A percentile compares a stretch with the other conserved stretches of the same genome.
These are phyloP conservation scores for Plenodomus tracheiphilus DNA, from an alignment of 2,329 filamentous ascomycete genomes.

Conservation along the genomic window DNA sequence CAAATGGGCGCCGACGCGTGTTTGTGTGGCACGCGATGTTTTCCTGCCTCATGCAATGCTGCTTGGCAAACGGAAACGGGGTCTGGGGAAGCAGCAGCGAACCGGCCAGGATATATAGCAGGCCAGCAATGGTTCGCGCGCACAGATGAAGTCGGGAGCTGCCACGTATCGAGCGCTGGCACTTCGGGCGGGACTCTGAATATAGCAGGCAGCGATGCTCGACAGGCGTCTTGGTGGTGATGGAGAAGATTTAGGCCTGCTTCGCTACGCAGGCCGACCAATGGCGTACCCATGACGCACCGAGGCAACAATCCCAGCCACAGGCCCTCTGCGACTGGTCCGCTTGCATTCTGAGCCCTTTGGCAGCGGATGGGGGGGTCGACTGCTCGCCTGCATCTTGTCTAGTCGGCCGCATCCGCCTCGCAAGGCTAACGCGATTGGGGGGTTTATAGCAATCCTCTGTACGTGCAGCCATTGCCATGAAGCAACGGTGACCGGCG, in stretches of 20 bases:
- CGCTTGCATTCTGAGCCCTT: neutral
- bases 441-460: neutral
- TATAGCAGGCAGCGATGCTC: constrained; percentile 18
- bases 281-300: constrained; percentile 22
- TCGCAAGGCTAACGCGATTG: constrained; percentile 22
- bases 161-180: constrained; percentile 21
- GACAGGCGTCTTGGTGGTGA: constrained; percentile 18
- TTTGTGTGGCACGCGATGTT: constrained; percentile 18
- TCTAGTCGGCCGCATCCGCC: neutral
- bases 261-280: constrained; percentile 14
- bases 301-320: constrained; percentile 17
- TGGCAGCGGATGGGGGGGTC: neutral
- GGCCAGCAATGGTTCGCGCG: constrained; percentile 5
- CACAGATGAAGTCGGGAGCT: constrained; percentile 14
- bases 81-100: constrained; percentile 3
- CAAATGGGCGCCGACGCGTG: constrained; percentile 3
- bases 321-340: constrained; percentile 13
- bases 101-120: constrained; percentile 1
- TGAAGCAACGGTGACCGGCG: neutral
- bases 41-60: constrained; percentile 3
- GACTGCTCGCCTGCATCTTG: constrained; percentile 1
- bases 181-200: constrained; percentile 25
- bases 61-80: neutral
- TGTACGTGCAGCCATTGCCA: neutral
- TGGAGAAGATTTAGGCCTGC: constrained; percentile 16